Conservation (phyloP, 1,284 basidiomycete genomes). For the Coniferiporia weirii region DNA sequence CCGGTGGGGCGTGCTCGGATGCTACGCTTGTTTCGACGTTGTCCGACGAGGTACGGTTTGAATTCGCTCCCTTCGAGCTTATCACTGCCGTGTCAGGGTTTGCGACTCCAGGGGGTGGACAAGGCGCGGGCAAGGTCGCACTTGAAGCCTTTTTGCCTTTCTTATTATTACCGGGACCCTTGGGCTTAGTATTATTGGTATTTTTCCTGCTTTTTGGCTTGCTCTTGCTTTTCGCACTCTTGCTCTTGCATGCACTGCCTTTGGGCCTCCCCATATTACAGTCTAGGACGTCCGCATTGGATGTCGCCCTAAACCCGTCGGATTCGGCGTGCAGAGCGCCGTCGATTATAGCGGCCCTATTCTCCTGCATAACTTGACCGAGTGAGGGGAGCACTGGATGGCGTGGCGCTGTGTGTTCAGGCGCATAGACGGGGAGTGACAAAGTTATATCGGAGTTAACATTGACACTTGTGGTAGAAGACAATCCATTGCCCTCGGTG, state of each 20-base stretch:
- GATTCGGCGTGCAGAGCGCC: not conserved
- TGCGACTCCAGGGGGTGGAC: too few relatives aligned
- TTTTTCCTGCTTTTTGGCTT: not conserved
- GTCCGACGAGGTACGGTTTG: not conserved
- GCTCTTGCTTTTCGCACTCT: conserved; percentile 1
- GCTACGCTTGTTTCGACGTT: not conserved
- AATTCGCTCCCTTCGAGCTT: not conserved
- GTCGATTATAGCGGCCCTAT: not conserved
- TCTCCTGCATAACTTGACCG: not conserved
- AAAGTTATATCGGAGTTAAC: not conserved
- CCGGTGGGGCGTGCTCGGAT: conserved; percentile 7
- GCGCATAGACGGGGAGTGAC: not conserved
- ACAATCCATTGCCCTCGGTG: not conserved
- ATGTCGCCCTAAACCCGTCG: not conserved
- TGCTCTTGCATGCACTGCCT: not conserved
- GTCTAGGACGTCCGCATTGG: not conserved
- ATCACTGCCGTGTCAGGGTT: too few relatives aligned
- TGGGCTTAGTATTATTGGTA: not conserved
- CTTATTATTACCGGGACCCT: not conserved
- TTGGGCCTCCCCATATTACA: not conserved
- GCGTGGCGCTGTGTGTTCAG: not conserved
- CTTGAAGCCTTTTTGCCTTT: not conserved
- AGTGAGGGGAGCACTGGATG: not conserved
- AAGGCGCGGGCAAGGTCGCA: too few relatives aligned
- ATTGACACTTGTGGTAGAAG: not conserved